These are phyloP conservation scores for Cyberlindnera bimundalis DNA, from an alignment of 805 yeast species.

Conservation along the genomic window DNA sequence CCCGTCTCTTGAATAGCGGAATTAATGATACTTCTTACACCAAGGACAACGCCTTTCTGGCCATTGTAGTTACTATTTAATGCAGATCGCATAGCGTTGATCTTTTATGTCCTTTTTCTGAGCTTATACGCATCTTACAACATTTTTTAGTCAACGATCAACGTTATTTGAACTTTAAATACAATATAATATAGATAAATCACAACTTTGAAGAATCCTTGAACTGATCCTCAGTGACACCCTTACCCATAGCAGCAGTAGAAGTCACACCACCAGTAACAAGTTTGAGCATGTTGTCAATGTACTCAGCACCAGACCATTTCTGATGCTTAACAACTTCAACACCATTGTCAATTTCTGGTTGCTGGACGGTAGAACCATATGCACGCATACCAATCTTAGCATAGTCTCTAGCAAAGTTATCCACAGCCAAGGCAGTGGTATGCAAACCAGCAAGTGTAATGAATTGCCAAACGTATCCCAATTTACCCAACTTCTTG, in stretches of 20 bases:
- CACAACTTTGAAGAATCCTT: conserved; percentile 34
- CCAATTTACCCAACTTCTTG: conserved; percentile 77
- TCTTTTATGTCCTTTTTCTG: no score
- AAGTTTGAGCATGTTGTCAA: conserved; percentile 83
- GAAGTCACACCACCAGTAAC: conserved; percentile 93
- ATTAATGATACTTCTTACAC: no score
- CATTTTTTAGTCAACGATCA: conserved; percentile 8
- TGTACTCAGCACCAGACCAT: conserved; percentile 98
- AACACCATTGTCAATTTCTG: conserved; percentile 83
- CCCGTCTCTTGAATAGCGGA: no score
- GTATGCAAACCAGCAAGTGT: conserved; percentile 97
- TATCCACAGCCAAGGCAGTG: conserved; percentile 86
- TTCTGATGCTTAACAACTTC: conserved; percentile 97
- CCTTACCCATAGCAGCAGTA: conserved; percentile 98
- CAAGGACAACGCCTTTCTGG: no score
- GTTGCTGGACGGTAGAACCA: conserved; percentile 81
- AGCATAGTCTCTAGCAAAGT: conserved; percentile 75
- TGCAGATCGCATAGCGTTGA: no score
- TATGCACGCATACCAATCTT: conserved; percentile 93
- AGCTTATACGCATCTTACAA: no score
- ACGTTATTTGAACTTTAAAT: conserved; percentile 1
- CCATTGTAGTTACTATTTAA: no score
- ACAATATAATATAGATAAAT: neutral
- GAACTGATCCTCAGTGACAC: conserved; percentile 97
- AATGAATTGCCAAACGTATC: conserved; percentile 97